Evolutionary conservation across 495 filamentous ascomycete species (phyloP), one percentile per base, ranked within the genome.

Genomic region (Penicillium cataractarum): DNA sequence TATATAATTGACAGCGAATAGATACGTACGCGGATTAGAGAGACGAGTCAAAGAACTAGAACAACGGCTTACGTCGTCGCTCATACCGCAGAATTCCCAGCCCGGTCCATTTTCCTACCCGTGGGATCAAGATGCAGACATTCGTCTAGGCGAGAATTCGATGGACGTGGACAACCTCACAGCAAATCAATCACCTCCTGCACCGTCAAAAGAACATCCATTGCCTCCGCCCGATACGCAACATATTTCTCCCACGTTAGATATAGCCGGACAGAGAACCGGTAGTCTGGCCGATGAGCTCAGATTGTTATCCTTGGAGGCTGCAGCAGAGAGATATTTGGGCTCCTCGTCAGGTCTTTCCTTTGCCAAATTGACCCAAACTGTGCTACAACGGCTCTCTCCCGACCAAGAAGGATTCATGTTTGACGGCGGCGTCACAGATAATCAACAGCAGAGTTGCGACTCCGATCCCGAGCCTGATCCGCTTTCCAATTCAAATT

Each of bases 331-430:
- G 31, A 64, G 75, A 29, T 72, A 79, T 60, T 51, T 79, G n/a
- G 74, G 77, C 0, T 75, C 75, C 0, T 72, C 77, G 4, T 77
- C 77, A 0, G 77, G 77, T 0, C 40, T 78, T 9, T 74, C 73
- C 4, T 75, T 79, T 24, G 76, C 75, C 9, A 73, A 73, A 37
- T 67, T 79, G n/a, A 78, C 74, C 2, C 73, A 78, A 24, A 64
- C 69, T 0, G 71, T 85, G 12, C 71, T 83, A 0, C 66, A 71
- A 9, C 76, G 75, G n/a, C 65, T 85, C 22, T 80, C 81, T 8
- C 80, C 82, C 10, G 73, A 77, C 48, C 75, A 76, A 58, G 76
- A 80, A 21, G 75, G 69, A 13, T 79, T 79, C 40, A 65, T 78
- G 10, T 79, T 79, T 51, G 71, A 71, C 19, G 65, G 35, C 4